Evolutionary conservation across 23 red algal genomes (phyloP).

Genomic region (Gracilaria domingensis): DNA sequence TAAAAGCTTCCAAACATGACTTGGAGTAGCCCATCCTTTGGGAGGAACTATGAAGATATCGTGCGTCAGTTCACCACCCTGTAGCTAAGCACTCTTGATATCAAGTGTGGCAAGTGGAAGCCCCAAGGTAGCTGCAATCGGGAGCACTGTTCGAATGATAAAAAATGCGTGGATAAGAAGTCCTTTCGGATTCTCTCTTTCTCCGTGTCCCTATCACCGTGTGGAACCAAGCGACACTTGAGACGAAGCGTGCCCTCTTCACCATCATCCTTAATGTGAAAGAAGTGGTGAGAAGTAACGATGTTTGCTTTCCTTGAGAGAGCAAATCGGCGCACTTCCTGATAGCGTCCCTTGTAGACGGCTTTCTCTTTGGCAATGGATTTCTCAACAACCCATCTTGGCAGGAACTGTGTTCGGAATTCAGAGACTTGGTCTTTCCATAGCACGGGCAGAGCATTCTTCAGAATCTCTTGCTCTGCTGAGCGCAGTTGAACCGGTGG

Average conservation of each 20-base stretch:
- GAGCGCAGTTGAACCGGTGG: neutral
- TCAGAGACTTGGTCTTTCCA: neutral
- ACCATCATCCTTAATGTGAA: constrained; percentile 33
- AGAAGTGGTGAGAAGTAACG: constrained; percentile 47
- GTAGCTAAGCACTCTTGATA: constrained; percentile 19
- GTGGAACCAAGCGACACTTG: neutral
- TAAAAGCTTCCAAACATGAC: no score
- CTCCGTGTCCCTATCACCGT: constrained; percentile 27
- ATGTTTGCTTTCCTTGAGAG: neutral
- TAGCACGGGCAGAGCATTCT: neutral
- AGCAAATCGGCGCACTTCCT: neutral
- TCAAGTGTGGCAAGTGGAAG: constrained; percentile 30
- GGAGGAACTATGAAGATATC: constrained; percentile 4
- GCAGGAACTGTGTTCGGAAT: neutral
- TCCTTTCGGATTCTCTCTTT: constrained; percentile 32
- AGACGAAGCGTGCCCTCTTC: neutral
- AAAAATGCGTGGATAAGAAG: constrained; percentile 15
- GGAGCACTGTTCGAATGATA: constrained; percentile 27
- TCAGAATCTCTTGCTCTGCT: neutral
- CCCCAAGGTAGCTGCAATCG: constrained; percentile 3
- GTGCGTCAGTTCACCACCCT: no score
- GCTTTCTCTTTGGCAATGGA: neutral
- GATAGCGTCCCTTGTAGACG: neutral
- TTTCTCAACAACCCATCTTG: constrained; percentile 23
- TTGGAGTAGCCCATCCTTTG: no score